A percentile compares a stretch with the other conserved stretches of the same genome.
These are phyloP conservation scores for Euphorbia lathyris DNA, from an alignment of 345 rosid species.

Conservation along the genomic window DNA sequence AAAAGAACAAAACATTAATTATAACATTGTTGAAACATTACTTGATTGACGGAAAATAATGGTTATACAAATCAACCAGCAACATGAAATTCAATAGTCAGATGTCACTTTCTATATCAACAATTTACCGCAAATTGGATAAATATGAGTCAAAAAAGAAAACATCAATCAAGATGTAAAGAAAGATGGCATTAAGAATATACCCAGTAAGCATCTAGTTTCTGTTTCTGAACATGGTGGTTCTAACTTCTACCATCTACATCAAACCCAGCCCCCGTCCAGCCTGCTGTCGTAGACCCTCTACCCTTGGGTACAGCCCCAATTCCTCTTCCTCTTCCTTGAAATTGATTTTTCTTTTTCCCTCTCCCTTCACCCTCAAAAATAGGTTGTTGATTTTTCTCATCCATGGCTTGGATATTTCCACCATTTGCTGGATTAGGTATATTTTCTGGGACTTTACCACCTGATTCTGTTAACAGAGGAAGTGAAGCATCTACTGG, in stretches of 20 bases:
- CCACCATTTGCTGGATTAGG: conserved; percentile 20
- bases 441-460: conserved; percentile 25
- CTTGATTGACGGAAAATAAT: not conserved
- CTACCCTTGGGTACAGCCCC: conserved; percentile 56
- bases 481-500: conserved; percentile 31
- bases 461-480: conserved; percentile 24
- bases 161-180: not conserved
- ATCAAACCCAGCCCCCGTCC: conserved; percentile 78
- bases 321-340: conserved; percentile 63
- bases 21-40: not conserved
- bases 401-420: conserved; percentile 17
- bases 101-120: conserved; percentile 8
- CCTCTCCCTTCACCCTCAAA: conserved; percentile 54
- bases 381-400: conserved; percentile 39
- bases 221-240: conserved; percentile 4
- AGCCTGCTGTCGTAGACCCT: conserved; percentile 54
- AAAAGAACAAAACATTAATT: conserved; percentile 8
- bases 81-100: not conserved
- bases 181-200: not conserved
- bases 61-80: not conserved
- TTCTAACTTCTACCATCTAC: conserved; percentile 62
- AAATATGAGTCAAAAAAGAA: not conserved
- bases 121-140: conserved; percentile 3
- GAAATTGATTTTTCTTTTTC: conserved; percentile 54
- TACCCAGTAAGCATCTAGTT: conserved; percentile 10